Evolutionary conservation across 352 stramenopile species (phyloP).

Genomic region (Phytopythium boreale): DNA sequence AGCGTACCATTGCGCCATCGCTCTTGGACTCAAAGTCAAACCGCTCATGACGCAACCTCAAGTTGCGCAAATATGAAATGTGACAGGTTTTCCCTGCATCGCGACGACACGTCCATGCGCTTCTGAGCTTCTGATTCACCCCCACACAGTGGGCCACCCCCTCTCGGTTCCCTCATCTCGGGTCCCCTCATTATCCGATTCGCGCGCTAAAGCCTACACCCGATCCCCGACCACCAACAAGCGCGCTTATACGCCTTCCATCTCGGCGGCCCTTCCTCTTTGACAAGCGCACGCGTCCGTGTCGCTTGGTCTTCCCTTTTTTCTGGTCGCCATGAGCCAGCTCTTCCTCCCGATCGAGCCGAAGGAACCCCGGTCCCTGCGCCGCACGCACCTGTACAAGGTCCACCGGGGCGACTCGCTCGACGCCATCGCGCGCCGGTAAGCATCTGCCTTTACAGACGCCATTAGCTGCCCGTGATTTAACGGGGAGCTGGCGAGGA

Average conservation of each 20-base stretch:
- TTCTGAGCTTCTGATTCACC: neutral
- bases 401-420: conserved; percentile 5
- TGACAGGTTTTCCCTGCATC: neutral
- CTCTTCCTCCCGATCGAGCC: conserved; percentile 7
- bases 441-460: neutral
- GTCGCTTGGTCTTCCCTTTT: no score
- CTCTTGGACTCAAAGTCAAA: neutral
- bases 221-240: no score
- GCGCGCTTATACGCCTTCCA: no score
- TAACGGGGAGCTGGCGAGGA: neutral
- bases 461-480: neutral
- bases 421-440: conserved; percentile 5
- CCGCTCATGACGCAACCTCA: neutral
- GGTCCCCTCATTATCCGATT: conserved; percentile 1
- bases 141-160: neutral
- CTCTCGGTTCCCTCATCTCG: no score
- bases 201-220: neutral
- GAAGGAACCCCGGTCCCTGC: conserved; percentile 1
- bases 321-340: conserved; percentile 7
- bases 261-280: no score
- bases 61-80: neutral
- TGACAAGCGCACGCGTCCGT: no score
- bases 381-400: conserved; percentile 2
- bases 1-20: neutral
- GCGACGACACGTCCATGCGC: neutral